Percentiles rank a stretch among this genome's conserved stretches.
Conservation (phyloP, 768 basidiomycete species). For the Tricholoma matsutake region DNA sequence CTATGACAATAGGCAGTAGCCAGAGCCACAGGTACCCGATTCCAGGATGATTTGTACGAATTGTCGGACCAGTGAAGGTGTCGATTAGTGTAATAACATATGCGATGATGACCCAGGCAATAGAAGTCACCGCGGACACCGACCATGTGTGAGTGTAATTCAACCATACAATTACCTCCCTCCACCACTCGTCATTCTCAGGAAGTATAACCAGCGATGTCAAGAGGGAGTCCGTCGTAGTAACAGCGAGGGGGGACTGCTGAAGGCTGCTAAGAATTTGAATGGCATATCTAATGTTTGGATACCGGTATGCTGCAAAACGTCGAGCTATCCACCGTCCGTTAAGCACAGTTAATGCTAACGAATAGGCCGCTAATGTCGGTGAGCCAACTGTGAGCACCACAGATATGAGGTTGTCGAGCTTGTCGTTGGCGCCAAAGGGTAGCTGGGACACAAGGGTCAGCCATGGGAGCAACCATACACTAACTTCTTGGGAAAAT, state of each 20-base stretch:
- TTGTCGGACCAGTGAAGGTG: slow-evolving; percentile 25
- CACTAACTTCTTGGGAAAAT: slow-evolving; percentile 37
- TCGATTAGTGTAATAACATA: slow-evolving; percentile 38
- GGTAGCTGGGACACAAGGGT: slow-evolving; percentile 49
- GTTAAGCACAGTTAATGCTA: slow-evolving; percentile 42
- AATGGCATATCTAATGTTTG: slow-evolving; percentile 28
- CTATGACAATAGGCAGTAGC: slow-evolving; percentile 40
- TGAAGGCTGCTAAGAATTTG: slow-evolving; percentile 37
- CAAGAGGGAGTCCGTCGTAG: slow-evolving; percentile 25
- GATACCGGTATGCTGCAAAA: slow-evolving; percentile 28
- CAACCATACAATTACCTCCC: slow-evolving; percentile 26
- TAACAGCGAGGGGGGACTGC: slow-evolving; percentile 36
- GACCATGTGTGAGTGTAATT: slow-evolving; percentile 37
- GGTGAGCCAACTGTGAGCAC: slow-evolving; percentile 45
- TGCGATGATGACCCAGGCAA: slow-evolving; percentile 43
- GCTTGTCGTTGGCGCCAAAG: slow-evolving; percentile 37
- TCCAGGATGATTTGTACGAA: slow-evolving; percentile 35
- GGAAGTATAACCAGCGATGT: slow-evolving; percentile 41
- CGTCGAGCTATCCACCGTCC: slow-evolving; percentile 39
- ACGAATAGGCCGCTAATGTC: slow-evolving; percentile 41
- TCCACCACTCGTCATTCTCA: slow-evolving; percentile 43
- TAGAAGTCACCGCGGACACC: slow-evolving; percentile 35
- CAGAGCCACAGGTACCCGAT: slow-evolving; percentile 44
- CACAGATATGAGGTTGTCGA: slow-evolving; percentile 41
- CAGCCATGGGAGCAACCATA: slow-evolving; percentile 49